Base-by-base conservation (phyloP, 139 green algal genomes). In the Volvox reticuliferus region DNA sequence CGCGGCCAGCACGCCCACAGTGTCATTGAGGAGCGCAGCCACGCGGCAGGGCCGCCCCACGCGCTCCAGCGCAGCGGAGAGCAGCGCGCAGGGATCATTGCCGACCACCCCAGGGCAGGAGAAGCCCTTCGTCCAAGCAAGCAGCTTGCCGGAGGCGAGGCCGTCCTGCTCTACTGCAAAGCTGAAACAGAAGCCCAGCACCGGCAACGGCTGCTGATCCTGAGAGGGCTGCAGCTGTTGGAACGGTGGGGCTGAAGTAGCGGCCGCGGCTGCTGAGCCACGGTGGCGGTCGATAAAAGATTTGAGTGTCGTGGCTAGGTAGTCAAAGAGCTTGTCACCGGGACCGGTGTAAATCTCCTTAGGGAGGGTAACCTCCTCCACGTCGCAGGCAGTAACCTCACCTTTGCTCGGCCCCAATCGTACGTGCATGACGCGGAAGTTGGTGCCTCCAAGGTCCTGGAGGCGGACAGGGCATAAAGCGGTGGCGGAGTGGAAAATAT, bases 121-220 rank as follows among this genome's bases (percentile, higher is more conserved):
- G 75, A 97, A 98, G 63, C 95, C 96, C 92, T 99, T 99, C 69
- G 97, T 99, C 98, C 97, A 99, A 77, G 92, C 87, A 78, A 99
- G 88, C n/a, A 99, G 95, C 61, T 88, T 93, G 77, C 97, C 98
- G 13, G 86, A 79, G 89, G 97, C 90, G n/a, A 99, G 85, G 30
- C 93, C 93, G 1, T 89, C 94, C 91, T 99, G 98, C 32, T 98
- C 89, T 37, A 96, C 94, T 21, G 98, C 95, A 92, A 99, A 99
- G 83, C 91, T 96, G 93, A 98, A 99, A 91, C 97, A 99, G 95
- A 99, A 99, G 37, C 97, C 97, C 0, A 99, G 83, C 2, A 97
- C 92, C 14, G 95, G 96, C 68, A 79, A n/a, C 12, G 81, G 1
- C 0, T 50, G 61, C 17, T 32, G 76, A 32, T 20, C 73, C 1